Percentiles rank a stretch among this genome's conserved stretches.
Evolutionary conservation across 495 filamentous ascomycete species (phyloP).

Genomic region (Xylaria palmicola): DNA sequence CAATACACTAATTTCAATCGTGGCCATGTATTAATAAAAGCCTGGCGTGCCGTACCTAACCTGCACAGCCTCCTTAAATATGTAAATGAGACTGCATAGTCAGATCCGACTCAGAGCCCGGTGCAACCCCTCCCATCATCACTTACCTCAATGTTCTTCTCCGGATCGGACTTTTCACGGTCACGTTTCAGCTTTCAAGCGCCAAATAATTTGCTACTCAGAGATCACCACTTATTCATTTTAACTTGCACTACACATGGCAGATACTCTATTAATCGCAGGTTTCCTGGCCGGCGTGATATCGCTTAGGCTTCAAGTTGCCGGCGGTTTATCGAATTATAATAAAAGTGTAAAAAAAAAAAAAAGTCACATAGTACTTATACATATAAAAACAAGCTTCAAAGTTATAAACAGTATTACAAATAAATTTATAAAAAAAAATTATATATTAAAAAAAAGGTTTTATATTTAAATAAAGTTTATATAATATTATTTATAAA

Average conservation of each 20-base stretch:
- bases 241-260: background rate
- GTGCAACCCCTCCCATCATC: background rate
- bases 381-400: too few relatives aligned
- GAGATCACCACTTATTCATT: too few relatives aligned
- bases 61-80: background rate
- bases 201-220: background rate
- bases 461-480: too few relatives aligned
- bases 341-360: too few relatives aligned
- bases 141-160: background rate
- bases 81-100: background rate
- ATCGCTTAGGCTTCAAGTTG: conserved; percentile 1
- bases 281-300: conserved; percentile 3
- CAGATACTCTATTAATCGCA: background rate
- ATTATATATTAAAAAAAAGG: too few relatives aligned
- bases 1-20: too few relatives aligned
- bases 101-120: background rate
- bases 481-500: too few relatives aligned
- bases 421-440: too few relatives aligned
- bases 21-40: background rate
- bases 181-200: background rate
- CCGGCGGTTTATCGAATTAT: background rate
- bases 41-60: background rate
- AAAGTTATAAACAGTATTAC: too few relatives aligned
- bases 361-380: too few relatives aligned
- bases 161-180: background rate